Conservation (phyloP, 2,329 filamentous ascomycete genomes). For the Verticillium alfalfae region DNA sequence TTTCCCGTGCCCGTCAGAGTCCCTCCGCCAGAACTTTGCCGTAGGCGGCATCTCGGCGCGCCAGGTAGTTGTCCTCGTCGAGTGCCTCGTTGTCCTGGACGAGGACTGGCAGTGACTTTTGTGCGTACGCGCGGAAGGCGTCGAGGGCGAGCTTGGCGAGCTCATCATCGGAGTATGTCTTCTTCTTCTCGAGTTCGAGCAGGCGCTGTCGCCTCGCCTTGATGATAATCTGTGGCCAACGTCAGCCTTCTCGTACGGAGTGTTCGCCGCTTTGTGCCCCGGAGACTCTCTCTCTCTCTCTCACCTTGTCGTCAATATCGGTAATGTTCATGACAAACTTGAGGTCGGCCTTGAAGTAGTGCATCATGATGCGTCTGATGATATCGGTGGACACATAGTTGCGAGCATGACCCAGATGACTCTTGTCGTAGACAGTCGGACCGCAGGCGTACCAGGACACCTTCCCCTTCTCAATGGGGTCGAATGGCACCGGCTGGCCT, state of each 20-base stretch:
- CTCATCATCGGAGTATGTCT: slow-evolving; percentile 46
- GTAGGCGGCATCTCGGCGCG: slow-evolving; percentile 46
- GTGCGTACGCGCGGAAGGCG: slow-evolving; percentile 52
- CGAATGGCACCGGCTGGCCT: slow-evolving; percentile 66
- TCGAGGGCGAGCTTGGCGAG: slow-evolving; percentile 40
- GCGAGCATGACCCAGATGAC: slow-evolving; percentile 75
- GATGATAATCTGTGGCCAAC: slow-evolving; percentile 44
- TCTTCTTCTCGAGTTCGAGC: slow-evolving; percentile 72
- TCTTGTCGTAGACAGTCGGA: slow-evolving; percentile 78
- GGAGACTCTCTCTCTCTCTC: neutral
- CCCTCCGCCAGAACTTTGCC: slow-evolving; percentile 46
- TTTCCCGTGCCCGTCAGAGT: slow-evolving; percentile 51
- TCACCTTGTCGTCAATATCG: slow-evolving; percentile 71
- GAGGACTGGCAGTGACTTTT: slow-evolving; percentile 49
- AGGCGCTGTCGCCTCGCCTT: slow-evolving; percentile 72
- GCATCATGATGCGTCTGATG: slow-evolving; percentile 71
- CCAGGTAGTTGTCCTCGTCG: slow-evolving; percentile 43
- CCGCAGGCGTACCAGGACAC: slow-evolving; percentile 88
- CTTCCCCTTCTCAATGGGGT: slow-evolving; percentile 64
- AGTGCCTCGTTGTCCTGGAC: slow-evolving; percentile 34
- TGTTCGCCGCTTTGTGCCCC: too few relatives aligned
- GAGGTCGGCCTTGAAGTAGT: slow-evolving; percentile 80
- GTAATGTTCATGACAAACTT: slow-evolving; percentile 93
- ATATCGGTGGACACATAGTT: slow-evolving; percentile 93
- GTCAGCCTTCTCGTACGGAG: neutral